Percentiles rank a stretch among this genome's conserved stretches.
Conservation (phyloP, 108 stramenopile genomes). For the Craspedostauros australis region DNA sequence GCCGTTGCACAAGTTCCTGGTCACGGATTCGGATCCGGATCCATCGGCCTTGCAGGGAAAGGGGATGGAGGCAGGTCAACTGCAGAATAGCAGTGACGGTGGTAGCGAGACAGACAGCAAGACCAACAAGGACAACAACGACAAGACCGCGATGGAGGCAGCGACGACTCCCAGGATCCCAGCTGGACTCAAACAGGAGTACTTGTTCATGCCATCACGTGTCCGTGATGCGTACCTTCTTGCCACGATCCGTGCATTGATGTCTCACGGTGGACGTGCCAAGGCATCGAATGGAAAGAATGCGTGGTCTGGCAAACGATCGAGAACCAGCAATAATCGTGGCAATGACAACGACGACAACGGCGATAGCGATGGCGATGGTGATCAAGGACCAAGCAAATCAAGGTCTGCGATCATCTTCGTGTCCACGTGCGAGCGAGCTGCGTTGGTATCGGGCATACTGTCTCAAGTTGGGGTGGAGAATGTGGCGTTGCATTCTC, state of each 20-base stretch:
- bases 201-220: slow-evolving; percentile 91
- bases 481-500: slow-evolving; percentile 90
- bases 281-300: slow-evolving; percentile 25
- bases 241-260: slow-evolving; percentile 59
- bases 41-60: slow-evolving; percentile 14
- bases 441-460: slow-evolving; percentile 86
- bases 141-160: slow-evolving; percentile 1
- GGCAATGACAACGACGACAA: slow-evolving; percentile 16
- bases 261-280: slow-evolving; percentile 72
- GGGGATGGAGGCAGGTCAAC: slow-evolving; percentile 13
- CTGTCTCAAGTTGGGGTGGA: slow-evolving; percentile 80
- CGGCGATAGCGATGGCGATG: slow-evolving; percentile 30
- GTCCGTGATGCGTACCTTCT: slow-evolving; percentile 84
- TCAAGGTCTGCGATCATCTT: slow-evolving; percentile 92
- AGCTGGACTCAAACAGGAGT: slow-evolving; percentile 85
- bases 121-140: slow-evolving; percentile 17
- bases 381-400: slow-evolving; percentile 40
- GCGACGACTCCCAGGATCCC: slow-evolving; percentile 72
- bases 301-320: slow-evolving; percentile 17
- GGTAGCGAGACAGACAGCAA: slow-evolving; percentile 15
- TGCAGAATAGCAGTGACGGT: slow-evolving; percentile 4
- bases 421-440: slow-evolving; percentile 91
- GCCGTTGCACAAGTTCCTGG: slow-evolving; percentile 66
- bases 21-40: slow-evolving; percentile 36
- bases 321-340: too few relatives aligned